phyloP scores from a whole-genome alignment of 805 yeast species.

The Candida cerambycidarum region DNA sequence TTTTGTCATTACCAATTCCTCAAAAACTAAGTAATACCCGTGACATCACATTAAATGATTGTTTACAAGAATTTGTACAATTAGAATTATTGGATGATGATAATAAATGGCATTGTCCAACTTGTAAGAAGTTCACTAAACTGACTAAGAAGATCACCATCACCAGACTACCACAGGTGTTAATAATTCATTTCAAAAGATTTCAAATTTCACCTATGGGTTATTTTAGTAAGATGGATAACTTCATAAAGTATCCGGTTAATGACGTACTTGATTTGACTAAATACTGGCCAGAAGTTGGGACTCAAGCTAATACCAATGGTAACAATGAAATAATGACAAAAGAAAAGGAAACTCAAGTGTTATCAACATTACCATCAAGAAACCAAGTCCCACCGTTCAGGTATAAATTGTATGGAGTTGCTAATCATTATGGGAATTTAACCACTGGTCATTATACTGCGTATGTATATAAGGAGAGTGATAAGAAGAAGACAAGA shows the following conservation, averaged over 20 bases:
- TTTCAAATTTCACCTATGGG: slow-evolving; percentile 55
- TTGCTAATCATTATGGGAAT: slow-evolving; percentile 81
- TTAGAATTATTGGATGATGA: slow-evolving; percentile 73
- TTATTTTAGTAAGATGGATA: slow-evolving; percentile 57
- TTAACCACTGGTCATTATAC: slow-evolving; percentile 89
- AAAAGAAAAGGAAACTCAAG: slow-evolving; percentile 42
- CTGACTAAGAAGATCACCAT: slow-evolving; percentile 71
- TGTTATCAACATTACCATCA: slow-evolving; percentile 51
- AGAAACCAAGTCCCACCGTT: slow-evolving; percentile 83
- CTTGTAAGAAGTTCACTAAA: slow-evolving; percentile 60
- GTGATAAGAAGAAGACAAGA: slow-evolving; percentile 38
- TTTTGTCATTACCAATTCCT: slow-evolving; percentile 79
- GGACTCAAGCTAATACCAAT: slow-evolving; percentile 24
- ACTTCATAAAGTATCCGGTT: slow-evolving; percentile 67
- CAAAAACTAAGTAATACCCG: slow-evolving; percentile 26
- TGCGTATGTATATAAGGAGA: slow-evolving; percentile 64
- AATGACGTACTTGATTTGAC: slow-evolving; percentile 57
- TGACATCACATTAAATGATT: slow-evolving; percentile 50
- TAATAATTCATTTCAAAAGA: slow-evolving; percentile 83
- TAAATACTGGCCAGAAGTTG: slow-evolving; percentile 65
- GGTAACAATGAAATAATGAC: slow-evolving; percentile 22
- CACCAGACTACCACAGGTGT: slow-evolving; percentile 72
- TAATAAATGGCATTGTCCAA: slow-evolving; percentile 83
- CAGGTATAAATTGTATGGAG: slow-evolving; percentile 72
- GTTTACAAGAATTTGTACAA: slow-evolving; percentile 75